Conservation (phyloP, 1,284 basidiomycete genomes). For the Chalciporus sp. region DNA sequence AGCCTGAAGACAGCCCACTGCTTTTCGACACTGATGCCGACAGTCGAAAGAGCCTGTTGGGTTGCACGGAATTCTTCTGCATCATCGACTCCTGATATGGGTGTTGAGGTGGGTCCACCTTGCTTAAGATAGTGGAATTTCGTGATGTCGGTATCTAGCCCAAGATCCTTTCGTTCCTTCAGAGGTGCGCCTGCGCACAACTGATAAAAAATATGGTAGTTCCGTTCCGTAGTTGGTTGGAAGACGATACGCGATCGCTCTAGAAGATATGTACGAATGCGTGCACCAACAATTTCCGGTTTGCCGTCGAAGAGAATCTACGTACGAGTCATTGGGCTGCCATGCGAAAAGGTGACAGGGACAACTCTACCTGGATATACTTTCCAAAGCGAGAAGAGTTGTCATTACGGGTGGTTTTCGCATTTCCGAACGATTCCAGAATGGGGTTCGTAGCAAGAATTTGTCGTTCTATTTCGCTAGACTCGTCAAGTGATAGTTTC, state of each 20-base stretch:
- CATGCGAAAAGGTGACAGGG: not conserved
- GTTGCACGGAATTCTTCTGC: slow-evolving; percentile 93
- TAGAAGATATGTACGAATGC: slow-evolving; percentile 96
- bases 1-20: slow-evolving; percentile 99
- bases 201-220: slow-evolving; percentile 99
- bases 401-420: slow-evolving; percentile 98
- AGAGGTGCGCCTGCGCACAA: slow-evolving; percentile 95
- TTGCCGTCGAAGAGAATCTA: slow-evolving; percentile 95
- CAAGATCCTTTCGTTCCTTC: slow-evolving; percentile 94
- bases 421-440: slow-evolving; percentile 98
- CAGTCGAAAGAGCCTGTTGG: slow-evolving; percentile 92
- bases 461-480: slow-evolving; percentile 94
- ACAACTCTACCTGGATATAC: slow-evolving; percentile 87
- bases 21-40: slow-evolving; percentile 95
- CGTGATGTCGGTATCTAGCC: slow-evolving; percentile 81
- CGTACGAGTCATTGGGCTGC: slow-evolving; percentile 9
- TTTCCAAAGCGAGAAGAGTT: slow-evolving; percentile 99
- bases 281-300: slow-evolving; percentile 96
- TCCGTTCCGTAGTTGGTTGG: slow-evolving; percentile 95
- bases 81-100: slow-evolving; percentile 93
- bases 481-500: slow-evolving; percentile 76
- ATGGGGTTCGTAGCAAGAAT: slow-evolving; percentile 99
- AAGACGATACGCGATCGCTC: slow-evolving; percentile 98
- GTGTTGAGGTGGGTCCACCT: slow-evolving; percentile 84
- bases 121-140: slow-evolving; percentile 95